Percentiles rank a stretch among this genome's conserved stretches.
These are phyloP conservation scores for Pyricularia pennisetigena DNA, from an alignment of 2,329 filamentous ascomycete genomes.

Conservation along the genomic window DNA sequence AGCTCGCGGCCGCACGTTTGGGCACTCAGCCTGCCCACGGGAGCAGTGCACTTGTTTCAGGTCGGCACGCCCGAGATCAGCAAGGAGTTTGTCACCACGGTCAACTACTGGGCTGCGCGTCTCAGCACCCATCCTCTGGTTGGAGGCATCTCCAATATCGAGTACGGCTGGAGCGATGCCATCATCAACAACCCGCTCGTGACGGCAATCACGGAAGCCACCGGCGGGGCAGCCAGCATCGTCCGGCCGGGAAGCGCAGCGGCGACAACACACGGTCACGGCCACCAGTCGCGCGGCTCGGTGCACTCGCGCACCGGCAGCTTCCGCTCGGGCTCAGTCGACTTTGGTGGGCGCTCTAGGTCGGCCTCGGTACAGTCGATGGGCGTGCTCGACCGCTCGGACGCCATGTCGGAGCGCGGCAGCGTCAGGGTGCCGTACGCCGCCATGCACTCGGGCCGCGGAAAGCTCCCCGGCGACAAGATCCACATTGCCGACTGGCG, in stretches of 20 bases:
- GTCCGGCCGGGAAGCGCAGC: constrained; percentile 41
- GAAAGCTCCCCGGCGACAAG: constrained; percentile 72
- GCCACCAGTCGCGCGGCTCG: constrained; percentile 20
- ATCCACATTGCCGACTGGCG: constrained; percentile 80
- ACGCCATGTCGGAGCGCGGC: not conserved
- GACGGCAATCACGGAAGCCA: constrained; percentile 39
- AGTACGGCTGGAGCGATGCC: constrained; percentile 90
- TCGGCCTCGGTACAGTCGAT: constrained; percentile 29
- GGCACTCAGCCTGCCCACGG: constrained; percentile 83
- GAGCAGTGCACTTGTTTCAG: constrained; percentile 96
- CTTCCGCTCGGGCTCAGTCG: constrained; percentile 48
- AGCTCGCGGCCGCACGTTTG: constrained; percentile 86
- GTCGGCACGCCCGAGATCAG: constrained; percentile 92
- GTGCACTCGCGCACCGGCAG: constrained; percentile 36
- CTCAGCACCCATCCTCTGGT: constrained; percentile 88
- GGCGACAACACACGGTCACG: constrained; percentile 13
- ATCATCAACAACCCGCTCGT: constrained; percentile 58
- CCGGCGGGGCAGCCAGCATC: constrained; percentile 14
- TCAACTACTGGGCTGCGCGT: constrained; percentile 96
- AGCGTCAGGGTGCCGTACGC: constrained; percentile 6
- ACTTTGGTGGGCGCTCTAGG: constrained; percentile 48
- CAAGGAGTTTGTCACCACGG: constrained; percentile 85
- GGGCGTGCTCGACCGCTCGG: not conserved
- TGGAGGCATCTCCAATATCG: constrained; percentile 90
- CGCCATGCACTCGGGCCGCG: constrained; percentile 7